Evolutionary conservation across 768 basidiomycete species (phyloP), one percentile per base, ranked within the genome.

Genomic region (Phanerodontia chrysosporium): DNA sequence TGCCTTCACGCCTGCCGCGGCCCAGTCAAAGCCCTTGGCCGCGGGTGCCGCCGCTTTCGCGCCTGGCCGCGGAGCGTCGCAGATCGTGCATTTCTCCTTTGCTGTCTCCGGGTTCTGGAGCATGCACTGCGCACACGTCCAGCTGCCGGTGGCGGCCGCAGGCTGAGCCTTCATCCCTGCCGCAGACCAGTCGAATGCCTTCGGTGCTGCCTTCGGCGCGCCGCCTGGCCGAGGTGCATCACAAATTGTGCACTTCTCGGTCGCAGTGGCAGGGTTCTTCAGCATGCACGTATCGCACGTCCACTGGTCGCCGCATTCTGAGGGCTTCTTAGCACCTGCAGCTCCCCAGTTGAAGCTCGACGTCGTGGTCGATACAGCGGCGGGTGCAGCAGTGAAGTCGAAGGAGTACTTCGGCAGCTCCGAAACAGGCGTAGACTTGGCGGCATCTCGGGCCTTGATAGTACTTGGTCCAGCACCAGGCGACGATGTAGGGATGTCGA

Each of bases 81-180:
- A 83, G 14, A 79, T 54, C 6, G 65, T 69, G 62, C 81, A 81
- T 61, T 81, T 79, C 24, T 76, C 75, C 49, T 61, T 70, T 13
- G 71, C 77, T n/a, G 63, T 66, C 6, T 64, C 72, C 7, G 75
- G 67, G 54, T 77, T 80, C 48, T 67, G 61, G 45, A 78, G 64
- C 65, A 69, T 72, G 59, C 89, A 91, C 1, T 67, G 64, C 0
- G 68, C 70, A 64, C 88, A 90, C 9, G 62, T 80, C 88, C 88
- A 90, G n/a, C 58, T 64, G 28, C 62, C 67, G 49, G 62, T 64
- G 10, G 60, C 25, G 2, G 71, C 52, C n/a, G 59, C 48, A 14
- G 60, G 62, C 7, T 83, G 78, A 5, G 76, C 66, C 60, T 80
- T 84, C 58, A 81, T 67, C 9, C 85, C 87, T 1, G 84, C 84